Percentiles rank a stretch among this genome's conserved stretches.
Evolutionary conservation across 225 moss, liverwort and hornwort species (phyloP).

Genomic region (Rhytidiadelphus loreus): DNA sequence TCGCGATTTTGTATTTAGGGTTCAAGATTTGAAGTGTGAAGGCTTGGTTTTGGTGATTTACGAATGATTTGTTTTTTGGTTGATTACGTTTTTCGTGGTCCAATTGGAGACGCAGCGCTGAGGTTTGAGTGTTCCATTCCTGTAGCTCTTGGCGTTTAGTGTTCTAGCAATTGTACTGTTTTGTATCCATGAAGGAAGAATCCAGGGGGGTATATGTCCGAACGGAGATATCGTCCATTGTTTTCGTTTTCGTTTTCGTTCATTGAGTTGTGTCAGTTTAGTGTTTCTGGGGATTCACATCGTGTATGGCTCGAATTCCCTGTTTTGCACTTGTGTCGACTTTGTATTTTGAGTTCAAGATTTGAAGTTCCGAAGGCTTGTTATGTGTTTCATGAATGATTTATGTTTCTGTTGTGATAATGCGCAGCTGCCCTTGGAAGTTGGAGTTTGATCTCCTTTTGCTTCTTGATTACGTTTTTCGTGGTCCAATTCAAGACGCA

Average conservation of each 20-base stretch:
- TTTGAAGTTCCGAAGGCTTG: neutral
- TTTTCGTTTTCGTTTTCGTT: neutral
- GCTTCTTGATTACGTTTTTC: conserved; percentile 81
- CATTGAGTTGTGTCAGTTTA: neutral
- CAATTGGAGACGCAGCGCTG: neutral
- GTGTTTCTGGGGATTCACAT: neutral
- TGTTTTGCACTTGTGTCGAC: neutral
- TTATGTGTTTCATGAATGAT: neutral
- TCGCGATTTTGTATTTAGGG: neutral
- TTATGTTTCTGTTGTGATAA: neutral
- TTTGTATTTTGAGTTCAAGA: neutral
- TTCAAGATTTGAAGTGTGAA: neutral
- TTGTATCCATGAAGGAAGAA: neutral
- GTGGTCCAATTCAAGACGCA: conserved; percentile 73
- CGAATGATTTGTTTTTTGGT: neutral
- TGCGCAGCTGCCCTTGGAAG: conserved; percentile 72
- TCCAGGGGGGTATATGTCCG: neutral
- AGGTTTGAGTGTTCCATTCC: neutral
- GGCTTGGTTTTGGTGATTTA: neutral
- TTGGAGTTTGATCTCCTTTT: conserved; percentile 91
- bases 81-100: neutral
- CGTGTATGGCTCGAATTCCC: neutral
- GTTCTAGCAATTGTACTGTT: neutral
- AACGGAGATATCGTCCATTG: neutral
- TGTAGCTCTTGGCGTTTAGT: neutral